A percentile compares a stretch with the other conserved stretches of the same genome.
Conservation (phyloP, 2,329 filamentous ascomycete genomes). For the Aulographum hederae region DNA sequence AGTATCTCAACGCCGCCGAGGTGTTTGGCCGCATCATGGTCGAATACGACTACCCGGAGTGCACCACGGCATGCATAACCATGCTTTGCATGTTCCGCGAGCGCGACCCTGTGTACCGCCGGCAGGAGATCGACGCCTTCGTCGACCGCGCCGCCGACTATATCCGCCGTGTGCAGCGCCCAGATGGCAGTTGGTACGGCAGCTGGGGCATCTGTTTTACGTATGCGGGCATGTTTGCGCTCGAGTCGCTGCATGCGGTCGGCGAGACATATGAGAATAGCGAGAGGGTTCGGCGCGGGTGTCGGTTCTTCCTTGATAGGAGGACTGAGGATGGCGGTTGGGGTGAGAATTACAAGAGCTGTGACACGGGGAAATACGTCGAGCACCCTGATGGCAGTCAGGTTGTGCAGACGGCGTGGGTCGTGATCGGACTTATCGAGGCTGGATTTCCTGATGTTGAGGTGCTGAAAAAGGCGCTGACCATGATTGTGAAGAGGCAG, state of each 20-base stretch:
- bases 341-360: conserved; percentile 86
- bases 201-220: conserved; percentile 98
- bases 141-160: conserved; percentile 59
- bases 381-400: conserved; percentile 60
- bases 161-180: conserved; percentile 60
- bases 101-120: conserved; percentile 39
- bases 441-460: conserved; percentile 56
- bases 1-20: conserved; percentile 84
- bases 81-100: conserved; percentile 61
- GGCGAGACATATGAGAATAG: conserved; percentile 70
- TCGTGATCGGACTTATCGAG: conserved; percentile 62
- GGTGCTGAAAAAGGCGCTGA: conserved; percentile 54
- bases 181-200: conserved; percentile 92
- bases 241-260: conserved; percentile 66
- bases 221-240: conserved; percentile 89
- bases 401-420: conserved; percentile 92
- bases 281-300: conserved; percentile 51
- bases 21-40: conserved; percentile 97
- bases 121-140: conserved; percentile 54
- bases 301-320: conserved; percentile 68
- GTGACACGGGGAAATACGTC: conserved; percentile 56
- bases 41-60: conserved; percentile 95
- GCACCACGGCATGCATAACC: conserved; percentile 86
- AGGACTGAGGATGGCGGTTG: conserved; percentile 85
- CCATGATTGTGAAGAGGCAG: conserved; percentile 71